Evolutionary conservation across 2,329 filamentous ascomycete genomes (phyloP).

Genomic region (Cercospora berteroae): DNA sequence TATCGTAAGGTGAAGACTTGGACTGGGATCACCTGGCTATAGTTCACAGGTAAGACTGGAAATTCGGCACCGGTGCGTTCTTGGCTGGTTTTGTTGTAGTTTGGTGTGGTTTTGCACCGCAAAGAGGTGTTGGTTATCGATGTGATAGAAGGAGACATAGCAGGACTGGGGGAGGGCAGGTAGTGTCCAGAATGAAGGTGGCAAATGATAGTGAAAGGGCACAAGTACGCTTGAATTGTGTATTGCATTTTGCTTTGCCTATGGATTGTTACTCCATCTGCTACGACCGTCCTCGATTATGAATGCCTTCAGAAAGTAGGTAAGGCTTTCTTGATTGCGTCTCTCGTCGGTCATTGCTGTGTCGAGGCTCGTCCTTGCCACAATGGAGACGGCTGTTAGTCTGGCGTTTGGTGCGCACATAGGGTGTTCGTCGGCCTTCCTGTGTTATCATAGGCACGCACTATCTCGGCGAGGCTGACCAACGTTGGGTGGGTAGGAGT

Average conservation of each 20-base stretch:
- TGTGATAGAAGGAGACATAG: background rate
- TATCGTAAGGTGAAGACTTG: background rate
- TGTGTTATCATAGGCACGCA: background rate
- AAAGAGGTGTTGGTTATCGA: background rate
- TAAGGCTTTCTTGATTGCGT: background rate
- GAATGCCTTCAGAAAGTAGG: background rate
- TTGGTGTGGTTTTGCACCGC: background rate
- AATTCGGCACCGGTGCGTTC: background rate
- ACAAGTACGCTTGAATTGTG: background rate
- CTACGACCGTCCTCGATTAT: background rate
- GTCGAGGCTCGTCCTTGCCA: background rate
- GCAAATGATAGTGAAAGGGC: background rate
- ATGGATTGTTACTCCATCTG: background rate
- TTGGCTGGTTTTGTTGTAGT: background rate
- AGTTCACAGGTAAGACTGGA: background rate
- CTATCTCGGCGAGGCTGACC: background rate
- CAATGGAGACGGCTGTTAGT: background rate
- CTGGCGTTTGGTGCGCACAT: background rate
- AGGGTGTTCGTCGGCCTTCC: background rate
- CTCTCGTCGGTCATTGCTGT: background rate
- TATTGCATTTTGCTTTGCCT: background rate
- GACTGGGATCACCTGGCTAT: background rate
- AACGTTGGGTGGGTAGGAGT: background rate
- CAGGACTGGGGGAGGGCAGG: no score
- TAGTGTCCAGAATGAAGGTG: background rate